Evolutionary conservation across 495 filamentous ascomycete genomes (phyloP), one percentile per base, ranked within the genome.

Genomic region (Echria macrotheca): DNA sequence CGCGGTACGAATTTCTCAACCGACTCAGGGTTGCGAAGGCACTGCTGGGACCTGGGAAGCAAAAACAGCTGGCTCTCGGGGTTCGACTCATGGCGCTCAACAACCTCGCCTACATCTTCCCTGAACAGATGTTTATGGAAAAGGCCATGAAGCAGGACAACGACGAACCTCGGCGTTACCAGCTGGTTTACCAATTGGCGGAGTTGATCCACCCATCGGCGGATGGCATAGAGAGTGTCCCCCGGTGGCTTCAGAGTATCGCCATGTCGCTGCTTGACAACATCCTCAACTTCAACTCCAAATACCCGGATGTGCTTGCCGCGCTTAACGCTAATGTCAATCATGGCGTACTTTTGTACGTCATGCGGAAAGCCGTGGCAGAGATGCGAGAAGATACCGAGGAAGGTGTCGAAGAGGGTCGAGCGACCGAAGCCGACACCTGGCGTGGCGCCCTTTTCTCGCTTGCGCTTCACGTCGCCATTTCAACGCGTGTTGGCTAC

Each of bases 311-410:
- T 54, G 84, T 97, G 12, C 82, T 86, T 51, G 78, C 87, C 42
- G 91, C 91, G 23, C 70, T 99, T 18, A 91, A 85, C 59, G 85
- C 90, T 47, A 93, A 93, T 64, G 89, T 96, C 45, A 97, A 91
- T 59, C 94, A 99, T 56, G 94, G 94, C 11, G 83, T 97, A 12
- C 76, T 99, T n/a, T 83, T 96, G 60, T 96, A 97, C 61, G 75
- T 95, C 49, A 82, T 95, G 25, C 82, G 91, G 40, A 96, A 91
- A 62, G 84, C 87, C 9, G 86, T 96, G 46, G 87, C 84, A 18
- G 85, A 89, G 52, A 80, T 97, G 66, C 77, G 74, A 29, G 69
- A 68, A 7, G 79, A 86, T 36, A 71, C 76, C n/a, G 45, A 49
- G 32, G 72, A 77, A 39, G 72, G 80, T 32, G 69, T 69, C 10